Percentiles rank a stretch among this genome's conserved stretches.
Conservation (phyloP, 2,329 filamentous ascomycete species). For the Curvularia sp. region DNA sequence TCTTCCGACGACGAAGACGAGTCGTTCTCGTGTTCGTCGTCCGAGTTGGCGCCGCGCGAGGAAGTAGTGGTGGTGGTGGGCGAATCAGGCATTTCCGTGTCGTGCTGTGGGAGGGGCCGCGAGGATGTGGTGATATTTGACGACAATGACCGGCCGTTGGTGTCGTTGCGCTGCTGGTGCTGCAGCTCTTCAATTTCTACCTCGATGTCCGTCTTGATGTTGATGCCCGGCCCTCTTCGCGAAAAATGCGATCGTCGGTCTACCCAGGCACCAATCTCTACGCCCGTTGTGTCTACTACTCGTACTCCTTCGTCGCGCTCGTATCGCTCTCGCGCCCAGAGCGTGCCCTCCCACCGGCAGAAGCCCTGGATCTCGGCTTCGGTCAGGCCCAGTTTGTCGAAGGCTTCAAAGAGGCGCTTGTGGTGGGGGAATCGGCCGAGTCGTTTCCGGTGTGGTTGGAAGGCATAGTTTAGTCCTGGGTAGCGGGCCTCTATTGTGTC, state of each 20-base stretch:
- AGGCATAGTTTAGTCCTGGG: constrained; percentile 79
- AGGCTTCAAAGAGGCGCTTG: constrained; percentile 75
- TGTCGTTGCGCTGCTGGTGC: constrained; percentile 4
- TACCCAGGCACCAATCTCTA: constrained; percentile 70
- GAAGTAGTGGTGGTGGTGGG: constrained; percentile 1
- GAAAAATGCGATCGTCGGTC: constrained; percentile 37
- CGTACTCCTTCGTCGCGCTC: constrained; percentile 75
- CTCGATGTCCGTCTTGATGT: constrained; percentile 54
- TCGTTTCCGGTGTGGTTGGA: constrained; percentile 76
- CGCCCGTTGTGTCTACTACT: constrained; percentile 75
- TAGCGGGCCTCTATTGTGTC: constrained; percentile 83
- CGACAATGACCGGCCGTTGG: not conserved
- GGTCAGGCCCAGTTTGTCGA: constrained; percentile 74
- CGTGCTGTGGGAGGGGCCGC: not conserved
- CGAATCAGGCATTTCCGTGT: constrained; percentile 21
- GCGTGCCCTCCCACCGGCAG: constrained; percentile 83
- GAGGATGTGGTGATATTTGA: constrained; percentile 3
- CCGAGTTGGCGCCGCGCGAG: not conserved
- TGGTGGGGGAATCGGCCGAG: constrained; percentile 80
- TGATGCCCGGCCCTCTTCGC: constrained; percentile 36
- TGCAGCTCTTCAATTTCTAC: constrained; percentile 49
- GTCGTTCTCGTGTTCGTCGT: constrained; percentile 12
- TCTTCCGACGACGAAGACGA: constrained; percentile 4
- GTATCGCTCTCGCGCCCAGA: constrained; percentile 82
- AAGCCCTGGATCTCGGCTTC: constrained; percentile 72